Evolutionary conservation across 805 yeast species (phyloP).

Genomic region (Candida vartiovaarae): DNA sequence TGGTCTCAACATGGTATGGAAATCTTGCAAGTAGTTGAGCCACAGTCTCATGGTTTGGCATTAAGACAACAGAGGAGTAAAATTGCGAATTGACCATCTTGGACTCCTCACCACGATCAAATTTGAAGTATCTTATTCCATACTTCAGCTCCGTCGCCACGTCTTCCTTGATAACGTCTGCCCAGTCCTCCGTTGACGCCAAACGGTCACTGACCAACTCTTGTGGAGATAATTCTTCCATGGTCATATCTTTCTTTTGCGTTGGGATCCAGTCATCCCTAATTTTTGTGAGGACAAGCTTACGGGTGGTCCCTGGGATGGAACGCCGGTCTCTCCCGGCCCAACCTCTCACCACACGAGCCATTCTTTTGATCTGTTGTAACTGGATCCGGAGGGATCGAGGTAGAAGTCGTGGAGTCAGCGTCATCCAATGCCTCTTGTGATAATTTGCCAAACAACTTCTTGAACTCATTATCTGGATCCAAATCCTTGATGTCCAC

Average conservation of each 20-base stretch:
- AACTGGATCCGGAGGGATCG: conserved; percentile 63
- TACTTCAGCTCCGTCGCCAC: conserved; percentile 28
- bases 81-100: conserved; percentile 37
- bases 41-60: conserved; percentile 76
- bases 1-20: conserved; percentile 73
- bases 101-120: conserved; percentile 32
- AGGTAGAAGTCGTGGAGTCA: conserved; percentile 63
- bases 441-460: conserved; percentile 66
- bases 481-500: conserved; percentile 51
- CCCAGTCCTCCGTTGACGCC: conserved; percentile 36
- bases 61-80: conserved; percentile 56
- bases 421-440: conserved; percentile 66
- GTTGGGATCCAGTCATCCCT: conserved; percentile 81
- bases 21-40: conserved; percentile 44
- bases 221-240: conserved; percentile 44
- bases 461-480: conserved; percentile 67
- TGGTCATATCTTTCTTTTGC: conserved; percentile 46
- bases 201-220: conserved; percentile 34
- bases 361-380: conserved; percentile 48
- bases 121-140: conserved; percentile 53
- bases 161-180: conserved; percentile 39
- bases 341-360: conserved; percentile 68
- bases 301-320: conserved; percentile 69
- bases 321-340: conserved; percentile 69
- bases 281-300: conserved; percentile 60